phyloP scores from a whole-genome alignment of 2,329 filamentous ascomycete species.

The Aspergillus amoenus region DNA sequence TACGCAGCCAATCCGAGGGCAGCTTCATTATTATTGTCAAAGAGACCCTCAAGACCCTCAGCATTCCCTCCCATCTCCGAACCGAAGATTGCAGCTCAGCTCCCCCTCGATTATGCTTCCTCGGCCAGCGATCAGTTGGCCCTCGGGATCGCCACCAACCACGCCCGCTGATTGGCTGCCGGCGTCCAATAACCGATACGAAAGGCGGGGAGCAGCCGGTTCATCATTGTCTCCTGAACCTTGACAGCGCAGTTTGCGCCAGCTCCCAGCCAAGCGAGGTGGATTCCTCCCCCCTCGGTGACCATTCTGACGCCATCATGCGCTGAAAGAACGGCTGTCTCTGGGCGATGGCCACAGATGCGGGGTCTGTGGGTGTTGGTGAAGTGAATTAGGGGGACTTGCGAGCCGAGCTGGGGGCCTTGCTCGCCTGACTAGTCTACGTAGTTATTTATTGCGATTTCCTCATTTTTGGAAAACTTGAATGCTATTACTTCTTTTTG shows the following conservation, averaged over 20 bases:
- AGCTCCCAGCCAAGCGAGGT: not conserved
- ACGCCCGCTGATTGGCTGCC: not conserved
- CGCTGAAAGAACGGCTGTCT: no score
- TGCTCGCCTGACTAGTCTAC: no score
- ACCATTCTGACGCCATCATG: no score
- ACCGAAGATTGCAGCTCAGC: not conserved
- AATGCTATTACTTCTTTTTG: no score
- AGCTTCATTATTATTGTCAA: no score
- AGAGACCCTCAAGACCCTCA: not conserved
- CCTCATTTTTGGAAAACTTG: no score
- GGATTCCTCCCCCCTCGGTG: no score
- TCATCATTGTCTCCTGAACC: not conserved
- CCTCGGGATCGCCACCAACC: conserved; percentile 5
- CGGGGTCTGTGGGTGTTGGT: no score
- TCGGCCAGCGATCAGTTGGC: not conserved
- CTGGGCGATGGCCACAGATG: no score
- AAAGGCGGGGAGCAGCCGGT: not conserved
- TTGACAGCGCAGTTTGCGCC: not conserved
- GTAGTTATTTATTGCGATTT: no score
- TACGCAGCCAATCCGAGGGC: not conserved
- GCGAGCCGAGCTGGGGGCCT: no score
- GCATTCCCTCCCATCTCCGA: not conserved
- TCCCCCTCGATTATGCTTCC: not conserved
- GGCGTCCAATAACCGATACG: not conserved
- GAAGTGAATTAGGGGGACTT: no score